phyloP scores from a whole-genome alignment of 2,329 filamentous ascomycete genomes.

The Aquanectria penicillioides region DNA sequence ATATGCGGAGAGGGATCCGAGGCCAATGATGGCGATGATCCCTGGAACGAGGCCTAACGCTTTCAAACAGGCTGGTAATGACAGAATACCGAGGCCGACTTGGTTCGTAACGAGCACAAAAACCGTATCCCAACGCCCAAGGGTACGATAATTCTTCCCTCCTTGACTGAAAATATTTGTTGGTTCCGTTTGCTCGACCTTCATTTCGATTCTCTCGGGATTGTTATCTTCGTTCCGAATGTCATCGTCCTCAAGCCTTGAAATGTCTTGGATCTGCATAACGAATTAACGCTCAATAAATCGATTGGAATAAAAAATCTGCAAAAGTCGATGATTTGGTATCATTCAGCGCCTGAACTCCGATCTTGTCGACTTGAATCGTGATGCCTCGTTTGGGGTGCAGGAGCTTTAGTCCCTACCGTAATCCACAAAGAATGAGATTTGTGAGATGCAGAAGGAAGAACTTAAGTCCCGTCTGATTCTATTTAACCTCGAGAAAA shows the following conservation, averaged over 20 bases:
- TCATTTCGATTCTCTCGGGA: not conserved
- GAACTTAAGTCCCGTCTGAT: too few species aligned
- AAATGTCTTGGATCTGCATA: too few species aligned
- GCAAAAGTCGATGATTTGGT: too few species aligned
- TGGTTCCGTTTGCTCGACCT: slow-evolving; percentile 3
- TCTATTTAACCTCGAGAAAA: too few species aligned
- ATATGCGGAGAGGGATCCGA: slow-evolving; percentile 71
- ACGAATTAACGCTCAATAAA: too few species aligned
- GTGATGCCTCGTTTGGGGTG: too few species aligned
- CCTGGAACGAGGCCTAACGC: slow-evolving; percentile 73
- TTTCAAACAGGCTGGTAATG: slow-evolving; percentile 75
- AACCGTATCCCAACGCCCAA: slow-evolving; percentile 39
- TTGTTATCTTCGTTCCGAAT: not conserved
- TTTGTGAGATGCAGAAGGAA: not conserved
- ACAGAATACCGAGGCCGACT: slow-evolving; percentile 59
- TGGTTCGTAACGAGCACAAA: slow-evolving; percentile 44
- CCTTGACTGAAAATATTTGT: slow-evolving; percentile 42
- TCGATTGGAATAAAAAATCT: too few species aligned
- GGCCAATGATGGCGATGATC: slow-evolving; percentile 73
- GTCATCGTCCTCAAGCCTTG: not conserved
- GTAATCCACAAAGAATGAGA: not conserved
- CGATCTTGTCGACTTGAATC: not conserved
- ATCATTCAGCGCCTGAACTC: too few species aligned
- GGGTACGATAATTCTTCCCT: slow-evolving; percentile 43
- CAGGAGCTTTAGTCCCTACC: too few species aligned